Conservation (phyloP, 495 filamentous ascomycete species). For the Hyphodiscus hymeniophilus region DNA sequence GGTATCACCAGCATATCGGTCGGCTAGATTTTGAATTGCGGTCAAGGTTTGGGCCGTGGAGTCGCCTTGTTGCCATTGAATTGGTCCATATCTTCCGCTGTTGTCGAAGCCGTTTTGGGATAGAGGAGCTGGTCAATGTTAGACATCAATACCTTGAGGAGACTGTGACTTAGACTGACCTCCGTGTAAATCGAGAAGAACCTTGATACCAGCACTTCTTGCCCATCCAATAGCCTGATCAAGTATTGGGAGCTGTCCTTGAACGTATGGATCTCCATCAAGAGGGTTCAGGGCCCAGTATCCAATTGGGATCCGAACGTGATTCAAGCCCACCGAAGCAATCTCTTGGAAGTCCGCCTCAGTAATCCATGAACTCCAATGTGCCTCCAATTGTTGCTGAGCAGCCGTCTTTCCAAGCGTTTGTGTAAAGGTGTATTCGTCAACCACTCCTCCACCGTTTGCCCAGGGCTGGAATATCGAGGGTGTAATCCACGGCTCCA, state of each 20-base stretch:
- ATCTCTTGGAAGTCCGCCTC: slow-evolving; percentile 61
- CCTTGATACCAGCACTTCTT: slow-evolving; percentile 48
- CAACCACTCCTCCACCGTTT: slow-evolving; percentile 35
- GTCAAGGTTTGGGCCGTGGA: slow-evolving; percentile 48
- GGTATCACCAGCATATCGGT: slow-evolving; percentile 49
- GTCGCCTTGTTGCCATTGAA: slow-evolving; percentile 54
- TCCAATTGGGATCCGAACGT: slow-evolving; percentile 71
- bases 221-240: slow-evolving; percentile 66
- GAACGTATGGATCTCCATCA: slow-evolving; percentile 59
- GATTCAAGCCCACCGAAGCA: slow-evolving; percentile 56
- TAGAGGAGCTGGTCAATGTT: slow-evolving; percentile 46
- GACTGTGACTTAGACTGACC: slow-evolving; percentile 32
- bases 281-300: slow-evolving; percentile 63
- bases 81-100: slow-evolving; percentile 53
- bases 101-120: slow-evolving; percentile 83
- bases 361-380: slow-evolving; percentile 61
- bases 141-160: background rate
- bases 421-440: slow-evolving; percentile 53
- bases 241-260: slow-evolving; percentile 61
- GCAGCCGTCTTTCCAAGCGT: slow-evolving; percentile 44
- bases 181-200: slow-evolving; percentile 65
- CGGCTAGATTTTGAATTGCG: slow-evolving; percentile 49
- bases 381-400: slow-evolving; percentile 34
- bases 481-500: slow-evolving; percentile 57
- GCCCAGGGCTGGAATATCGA: slow-evolving; percentile 47